Conservation (phyloP, 768 basidiomycete genomes). For the Rhodotorula paludigena region DNA sequence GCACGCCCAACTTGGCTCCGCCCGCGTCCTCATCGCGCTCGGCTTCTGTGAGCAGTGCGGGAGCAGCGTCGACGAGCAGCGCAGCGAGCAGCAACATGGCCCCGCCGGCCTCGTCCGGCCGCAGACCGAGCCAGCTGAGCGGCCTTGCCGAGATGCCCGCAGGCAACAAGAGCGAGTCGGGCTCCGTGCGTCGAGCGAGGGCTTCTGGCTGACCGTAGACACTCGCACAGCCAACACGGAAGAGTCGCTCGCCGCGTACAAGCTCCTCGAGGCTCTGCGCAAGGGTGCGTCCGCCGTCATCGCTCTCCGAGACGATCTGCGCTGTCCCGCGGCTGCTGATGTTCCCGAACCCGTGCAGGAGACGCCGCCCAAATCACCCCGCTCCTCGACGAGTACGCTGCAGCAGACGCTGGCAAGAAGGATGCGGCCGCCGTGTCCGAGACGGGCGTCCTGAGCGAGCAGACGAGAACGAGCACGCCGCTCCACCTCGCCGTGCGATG, state of each 20-base stretch:
- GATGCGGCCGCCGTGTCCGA: slow-evolving; percentile 31
- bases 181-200: neutral
- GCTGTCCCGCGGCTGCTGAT: neutral
- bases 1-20: too few relatives aligned
- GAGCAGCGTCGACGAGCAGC: too few relatives aligned
- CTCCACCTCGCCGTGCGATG: slow-evolving; percentile 38
- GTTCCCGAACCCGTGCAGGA: slow-evolving; percentile 35
- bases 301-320: neutral
- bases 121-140: too few relatives aligned
- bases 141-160: too few relatives aligned
- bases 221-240: neutral
- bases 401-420: slow-evolving; percentile 26
- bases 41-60: too few relatives aligned
- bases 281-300: slow-evolving; percentile 18
- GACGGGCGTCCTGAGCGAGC: slow-evolving; percentile 28
- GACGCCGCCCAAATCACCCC: slow-evolving; percentile 41
- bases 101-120: too few relatives aligned
- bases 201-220: neutral
- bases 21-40: too few relatives aligned
- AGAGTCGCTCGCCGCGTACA: slow-evolving; percentile 23
- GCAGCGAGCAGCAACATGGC: too few relatives aligned
- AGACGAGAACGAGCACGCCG: slow-evolving; percentile 19
- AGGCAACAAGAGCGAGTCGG: too few relatives aligned
- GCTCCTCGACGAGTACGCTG: slow-evolving; percentile 44
- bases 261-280: slow-evolving; percentile 32